Evolutionary conservation across 2,329 filamentous ascomycete species (phyloP).

Genomic region (Xylariales sp.): DNA sequence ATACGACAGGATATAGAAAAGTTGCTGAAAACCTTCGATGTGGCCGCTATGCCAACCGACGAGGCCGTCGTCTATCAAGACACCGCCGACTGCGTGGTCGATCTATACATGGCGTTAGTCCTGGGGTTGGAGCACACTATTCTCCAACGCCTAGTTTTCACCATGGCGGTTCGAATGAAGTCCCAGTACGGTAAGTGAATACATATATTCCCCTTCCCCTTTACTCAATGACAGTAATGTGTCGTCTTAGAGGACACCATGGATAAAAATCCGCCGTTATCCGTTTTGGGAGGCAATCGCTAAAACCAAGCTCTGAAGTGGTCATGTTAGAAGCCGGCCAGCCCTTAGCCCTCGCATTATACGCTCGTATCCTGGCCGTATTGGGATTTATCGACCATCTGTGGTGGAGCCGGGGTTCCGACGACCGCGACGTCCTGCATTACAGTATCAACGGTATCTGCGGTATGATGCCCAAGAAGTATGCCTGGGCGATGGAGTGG

Average conservation of each 20-base stretch:
- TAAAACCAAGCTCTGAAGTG: slow-evolving; percentile 27
- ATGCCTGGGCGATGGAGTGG: slow-evolving; percentile 31
- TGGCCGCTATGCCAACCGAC: slow-evolving; percentile 25
- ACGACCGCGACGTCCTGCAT: slow-evolving; percentile 26
- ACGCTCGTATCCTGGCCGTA: slow-evolving; percentile 30
- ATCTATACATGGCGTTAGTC: slow-evolving; percentile 22
- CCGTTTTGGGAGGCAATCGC: slow-evolving; percentile 5
- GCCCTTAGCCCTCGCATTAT: slow-evolving; percentile 32
- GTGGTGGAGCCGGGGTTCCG: slow-evolving; percentile 32
- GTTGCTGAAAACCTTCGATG: slow-evolving; percentile 26
- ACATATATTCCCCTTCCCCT: not conserved
- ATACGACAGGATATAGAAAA: slow-evolving; percentile 28
- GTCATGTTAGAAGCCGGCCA: slow-evolving; percentile 25
- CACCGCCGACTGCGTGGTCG: slow-evolving; percentile 28
- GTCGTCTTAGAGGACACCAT: not conserved
- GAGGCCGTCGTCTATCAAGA: slow-evolving; percentile 23
- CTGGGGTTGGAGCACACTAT: slow-evolving; percentile 14
- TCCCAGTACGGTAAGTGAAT: slow-evolving; percentile 31
- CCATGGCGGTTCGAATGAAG: slow-evolving; percentile 31
- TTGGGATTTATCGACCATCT: slow-evolving; percentile 34
- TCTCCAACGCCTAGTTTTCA: slow-evolving; percentile 32
- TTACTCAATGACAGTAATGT: not conserved
- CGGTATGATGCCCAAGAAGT: slow-evolving; percentile 26
- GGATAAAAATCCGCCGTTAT: not conserved
- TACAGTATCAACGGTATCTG: slow-evolving; percentile 30